These are phyloP conservation scores for Coniella vitis DNA, from an alignment of 2,329 filamentous ascomycete genomes.

Conservation along the genomic window DNA sequence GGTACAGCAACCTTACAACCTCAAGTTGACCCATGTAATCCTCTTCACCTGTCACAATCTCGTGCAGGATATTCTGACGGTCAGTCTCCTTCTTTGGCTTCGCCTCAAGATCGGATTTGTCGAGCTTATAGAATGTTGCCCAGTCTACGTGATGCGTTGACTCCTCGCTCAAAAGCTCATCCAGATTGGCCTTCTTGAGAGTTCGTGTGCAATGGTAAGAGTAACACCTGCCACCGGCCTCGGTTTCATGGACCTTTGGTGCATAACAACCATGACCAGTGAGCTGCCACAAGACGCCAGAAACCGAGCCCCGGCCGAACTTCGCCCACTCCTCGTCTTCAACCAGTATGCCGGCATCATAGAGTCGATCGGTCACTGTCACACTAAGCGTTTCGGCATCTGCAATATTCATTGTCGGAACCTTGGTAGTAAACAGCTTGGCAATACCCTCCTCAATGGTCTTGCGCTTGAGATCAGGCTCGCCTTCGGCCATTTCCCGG, in stretches of 20 bases:
- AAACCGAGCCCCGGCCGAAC: conserved; percentile 72
- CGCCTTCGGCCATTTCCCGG: conserved; percentile 81
- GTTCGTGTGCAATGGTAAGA: conserved; percentile 90
- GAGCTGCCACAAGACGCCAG: conserved; percentile 87
- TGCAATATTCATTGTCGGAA: conserved; percentile 96
- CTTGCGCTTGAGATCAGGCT: conserved; percentile 78
- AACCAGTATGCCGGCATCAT: conserved; percentile 67
- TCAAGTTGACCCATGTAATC: conserved; percentile 84
- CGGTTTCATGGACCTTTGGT: conserved; percentile 67
- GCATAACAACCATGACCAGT: conserved; percentile 90
- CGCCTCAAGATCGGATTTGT: conserved; percentile 65
- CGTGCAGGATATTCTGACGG: conserved; percentile 88
- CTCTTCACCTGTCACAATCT: conserved; percentile 91
- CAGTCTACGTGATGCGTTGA: conserved; percentile 71
- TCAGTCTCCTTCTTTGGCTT: conserved; percentile 82
- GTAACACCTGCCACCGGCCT: conserved; percentile 75
- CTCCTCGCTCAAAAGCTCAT: conserved; percentile 63
- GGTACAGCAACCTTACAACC: conserved; percentile 77
- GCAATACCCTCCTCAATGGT: conserved; percentile 83
- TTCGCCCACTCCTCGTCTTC: conserved; percentile 98
- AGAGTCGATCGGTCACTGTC: conserved; percentile 73
- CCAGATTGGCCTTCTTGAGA: conserved; percentile 86
- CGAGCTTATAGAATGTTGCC: conserved; percentile 81
- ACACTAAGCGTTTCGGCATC: conserved; percentile 85
- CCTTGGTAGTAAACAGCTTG: conserved; percentile 85